Evolutionary conservation across 2,329 filamentous ascomycete genomes (phyloP), one percentile per base, ranked within the genome.

Genomic region (Cytospora mali): DNA sequence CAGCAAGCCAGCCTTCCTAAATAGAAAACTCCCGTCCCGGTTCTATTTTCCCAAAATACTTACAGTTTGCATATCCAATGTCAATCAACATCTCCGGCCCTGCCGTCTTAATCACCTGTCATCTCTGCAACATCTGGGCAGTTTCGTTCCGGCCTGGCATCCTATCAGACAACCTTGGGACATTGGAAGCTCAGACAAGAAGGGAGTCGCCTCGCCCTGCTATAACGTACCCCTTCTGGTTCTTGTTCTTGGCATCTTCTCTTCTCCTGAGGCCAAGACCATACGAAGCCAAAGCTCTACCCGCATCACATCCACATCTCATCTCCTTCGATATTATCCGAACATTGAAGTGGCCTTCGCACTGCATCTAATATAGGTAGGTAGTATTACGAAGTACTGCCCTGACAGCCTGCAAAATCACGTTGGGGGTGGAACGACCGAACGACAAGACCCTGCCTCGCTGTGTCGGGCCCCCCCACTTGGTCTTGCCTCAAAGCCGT

Each of bases 111-210:
- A 50, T 52, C 27, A 39, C 4, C 57, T 42, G 11, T 60, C 18
- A 54, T 46, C 48, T 49, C 39, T 50, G 58, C 48, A 48, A 35
- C 58, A 25, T 10, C 42, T 46, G 21, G n/a, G 39, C 39, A 46
- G 2, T 5, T 21, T 13, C n/a, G n/a, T 46, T 23, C n/a, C n/a
- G 42, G 16, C 35, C 35, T 39, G 35, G 35, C 35, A 39, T 18
- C 14, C n/a, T 18, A 39, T 6, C n/a, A n/a, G n/a, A n/a, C n/a
- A n/a, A n/a, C n/a, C n/a, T n/a, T n/a, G n/a, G n/a, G n/a, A n/a
- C n/a, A n/a, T n/a, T n/a, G n/a, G n/a, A n/a, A n/a, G 16, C 49
- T 59, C 57, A 59, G 33, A 53, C 33, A 33, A 29, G 16, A 25
- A 33, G 49, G 31, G 29, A 58, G 46, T 58, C 46, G 35, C 48